Conservation (phyloP, 2,329 filamentous ascomycete species). For the Zopfia rhizophila region DNA sequence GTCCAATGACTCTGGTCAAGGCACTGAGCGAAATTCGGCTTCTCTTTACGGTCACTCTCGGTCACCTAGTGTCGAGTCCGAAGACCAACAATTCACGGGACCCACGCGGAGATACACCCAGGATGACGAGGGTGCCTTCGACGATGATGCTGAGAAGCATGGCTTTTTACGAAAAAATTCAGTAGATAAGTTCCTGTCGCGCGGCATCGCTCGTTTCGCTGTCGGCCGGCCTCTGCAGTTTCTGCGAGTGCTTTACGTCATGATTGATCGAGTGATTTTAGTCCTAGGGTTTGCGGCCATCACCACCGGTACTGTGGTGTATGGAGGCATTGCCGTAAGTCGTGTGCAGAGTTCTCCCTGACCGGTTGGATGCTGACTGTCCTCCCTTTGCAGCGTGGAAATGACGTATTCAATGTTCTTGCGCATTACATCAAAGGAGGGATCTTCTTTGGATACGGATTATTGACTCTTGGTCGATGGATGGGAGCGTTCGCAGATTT, state of each 20-base stretch:
- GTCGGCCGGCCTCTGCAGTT: constrained; percentile 66
- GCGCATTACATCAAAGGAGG: constrained; percentile 96
- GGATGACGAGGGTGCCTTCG: constrained; percentile 58
- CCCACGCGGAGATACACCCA: constrained; percentile 52
- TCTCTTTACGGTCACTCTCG: constrained; percentile 73
- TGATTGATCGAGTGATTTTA: constrained; percentile 80
- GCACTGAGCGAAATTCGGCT: constrained; percentile 75
- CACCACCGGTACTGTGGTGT: constrained; percentile 77
- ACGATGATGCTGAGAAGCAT: constrained; percentile 57
- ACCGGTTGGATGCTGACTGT: constrained; percentile 16
- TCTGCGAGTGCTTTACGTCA: constrained; percentile 69
- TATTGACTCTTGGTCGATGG: constrained; percentile 89
- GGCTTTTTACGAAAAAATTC: constrained; percentile 59
- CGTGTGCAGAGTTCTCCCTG: background rate
- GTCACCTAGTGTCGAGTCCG: constrained; percentile 67
- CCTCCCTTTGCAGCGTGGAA: constrained; percentile 68
- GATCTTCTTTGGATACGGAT: constrained; percentile 93
- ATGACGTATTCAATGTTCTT: constrained; percentile 80
- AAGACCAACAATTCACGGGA: constrained; percentile 48
- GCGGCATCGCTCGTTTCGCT: constrained; percentile 65
- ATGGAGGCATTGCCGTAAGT: constrained; percentile 86
- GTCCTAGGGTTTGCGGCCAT: constrained; percentile 80
- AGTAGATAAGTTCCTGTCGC: constrained; percentile 63
- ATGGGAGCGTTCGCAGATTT: constrained; percentile 89
- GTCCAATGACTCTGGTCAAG: constrained; percentile 65